A percentile compares a stretch with the other conserved stretches of the same genome.
Evolutionary conservation across 2,329 filamentous ascomycete genomes (phyloP).

Genomic region (Sporothrix globosa): DNA sequence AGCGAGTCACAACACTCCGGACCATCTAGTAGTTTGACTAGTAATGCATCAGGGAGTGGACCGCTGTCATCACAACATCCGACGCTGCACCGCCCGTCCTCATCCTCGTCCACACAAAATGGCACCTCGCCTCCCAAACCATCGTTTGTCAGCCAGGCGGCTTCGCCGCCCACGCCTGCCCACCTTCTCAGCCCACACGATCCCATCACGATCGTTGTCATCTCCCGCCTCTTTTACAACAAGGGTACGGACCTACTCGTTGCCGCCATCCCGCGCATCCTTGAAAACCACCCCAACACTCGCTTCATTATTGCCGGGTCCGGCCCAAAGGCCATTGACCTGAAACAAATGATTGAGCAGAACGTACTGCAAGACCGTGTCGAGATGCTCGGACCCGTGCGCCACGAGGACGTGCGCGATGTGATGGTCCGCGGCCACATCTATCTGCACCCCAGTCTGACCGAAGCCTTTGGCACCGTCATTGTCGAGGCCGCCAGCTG

Average conservation of each 20-base stretch:
- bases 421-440: constrained; percentile 98
- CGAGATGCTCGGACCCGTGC: constrained; percentile 85
- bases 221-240: constrained; percentile 97
- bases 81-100: constrained; percentile 12
- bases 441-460: constrained; percentile 91
- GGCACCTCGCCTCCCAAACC: constrained; percentile 35
- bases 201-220: constrained; percentile 93
- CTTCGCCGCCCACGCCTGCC: constrained; percentile 52
- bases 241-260: constrained; percentile 98
- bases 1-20: not conserved
- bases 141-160: constrained; percentile 42
- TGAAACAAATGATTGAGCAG: constrained; percentile 97
- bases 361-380: constrained; percentile 93
- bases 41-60: not conserved
- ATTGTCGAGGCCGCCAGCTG: constrained; percentile 97
- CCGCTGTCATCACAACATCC: constrained; percentile 1
- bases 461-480: constrained; percentile 96
- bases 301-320: constrained; percentile 96
- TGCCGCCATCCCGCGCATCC: constrained; percentile 88
- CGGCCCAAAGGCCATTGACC: constrained; percentile 93
- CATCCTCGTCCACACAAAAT: constrained; percentile 20
- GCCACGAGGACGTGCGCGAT: constrained; percentile 94
- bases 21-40: not conserved
- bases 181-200: constrained; percentile 78
- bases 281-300: constrained; percentile 86